Conservation (phyloP, 352 stramenopile species). For the Globisporangium carolinianum region DNA sequence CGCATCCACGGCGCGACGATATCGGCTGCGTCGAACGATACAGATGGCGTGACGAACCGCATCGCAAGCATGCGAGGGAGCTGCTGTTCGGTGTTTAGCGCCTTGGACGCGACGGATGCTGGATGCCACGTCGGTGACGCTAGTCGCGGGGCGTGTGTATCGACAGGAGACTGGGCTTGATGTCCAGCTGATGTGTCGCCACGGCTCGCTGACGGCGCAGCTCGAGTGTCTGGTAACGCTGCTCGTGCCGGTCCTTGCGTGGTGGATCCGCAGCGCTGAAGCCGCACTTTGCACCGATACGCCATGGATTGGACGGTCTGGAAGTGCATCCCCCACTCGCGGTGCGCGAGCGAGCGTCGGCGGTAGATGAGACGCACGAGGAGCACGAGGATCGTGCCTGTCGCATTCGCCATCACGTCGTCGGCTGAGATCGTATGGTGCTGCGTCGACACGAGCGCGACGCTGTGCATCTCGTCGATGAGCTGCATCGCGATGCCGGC, state of each 20-base stretch:
- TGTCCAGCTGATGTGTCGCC: no score
- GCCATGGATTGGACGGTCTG: constrained; percentile 7
- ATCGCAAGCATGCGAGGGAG: not conserved
- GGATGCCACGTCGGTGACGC: no score
- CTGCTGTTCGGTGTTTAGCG: not conserved
- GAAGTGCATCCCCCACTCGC: not conserved
- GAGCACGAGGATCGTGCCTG: constrained; percentile 8
- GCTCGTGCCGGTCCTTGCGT: not conserved
- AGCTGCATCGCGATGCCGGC: not conserved
- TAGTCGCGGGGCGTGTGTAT: no score
- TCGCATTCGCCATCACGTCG: constrained; percentile 10
- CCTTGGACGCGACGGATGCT: no score
- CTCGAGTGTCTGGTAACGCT: not conserved
- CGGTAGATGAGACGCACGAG: constrained; percentile 5
- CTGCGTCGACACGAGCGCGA: not conserved
- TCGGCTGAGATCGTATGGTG: not conserved
- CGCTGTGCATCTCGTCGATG: constrained; percentile 2
- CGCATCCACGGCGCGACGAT: not conserved
- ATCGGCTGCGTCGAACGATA: not conserved
- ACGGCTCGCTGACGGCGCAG: not conserved
- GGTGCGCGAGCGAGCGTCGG: not conserved
- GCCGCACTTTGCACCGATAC: constrained; percentile 6
- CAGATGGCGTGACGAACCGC: not conserved
- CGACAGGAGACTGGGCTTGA: no score
- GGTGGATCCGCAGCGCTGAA: not conserved